Base-by-base conservation (phyloP, 192 early-diverging fungal species). In the Cetraspora pellucida region DNA sequence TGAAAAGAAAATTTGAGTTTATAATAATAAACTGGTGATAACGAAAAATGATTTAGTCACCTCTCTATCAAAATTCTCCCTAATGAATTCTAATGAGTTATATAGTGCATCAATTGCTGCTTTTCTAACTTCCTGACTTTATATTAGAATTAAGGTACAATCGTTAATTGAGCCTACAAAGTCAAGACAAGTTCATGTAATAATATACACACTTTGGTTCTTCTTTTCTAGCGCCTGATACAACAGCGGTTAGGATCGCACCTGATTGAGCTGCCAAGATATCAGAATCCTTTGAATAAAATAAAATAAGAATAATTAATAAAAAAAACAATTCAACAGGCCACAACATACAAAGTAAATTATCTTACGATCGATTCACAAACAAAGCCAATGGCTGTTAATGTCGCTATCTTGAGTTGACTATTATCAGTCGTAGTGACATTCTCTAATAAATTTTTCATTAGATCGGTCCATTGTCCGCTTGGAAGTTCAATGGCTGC, bases 11-110 rank as follows among this genome's bases (percentile, higher is more conserved):
- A 13, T 30, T 50, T 23, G 2, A 47, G 19, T 37, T 81, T 9
- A 63, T 66, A 8, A 16, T 46, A 13, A 66, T 9, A 31, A 52
- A 10, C 28, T 82, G 5, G 43, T 14, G n/a, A 44, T 5, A 5
- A 25, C n/a, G 45, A 28, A 16, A 25, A 23, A 60, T 23, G 30
- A 45, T 19, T 60, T 17, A 17, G 13, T 74, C n/a, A 92, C 91
- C 83, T 96, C 95, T 59, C 91, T 85, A 64, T 95, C 93, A 87
- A 99, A 98, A 85, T 98, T 97, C 37, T 87, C 90, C 77, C 93
- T 85, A 52, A 97, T 92, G 85, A 99, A 99, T 86, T 94, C 95
- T 61, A 99, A 88, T 55, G 96, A 95, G 84, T 98, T 98, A 85
- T 89, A 91, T 60, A 99, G 86, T 7, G 98, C 96, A 57, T 88